Evolutionary conservation across 202 grass and related monocot species (phyloP), one percentile per base, ranked within the genome.

Genomic region (Sporobolus alterniflorus): DNA sequence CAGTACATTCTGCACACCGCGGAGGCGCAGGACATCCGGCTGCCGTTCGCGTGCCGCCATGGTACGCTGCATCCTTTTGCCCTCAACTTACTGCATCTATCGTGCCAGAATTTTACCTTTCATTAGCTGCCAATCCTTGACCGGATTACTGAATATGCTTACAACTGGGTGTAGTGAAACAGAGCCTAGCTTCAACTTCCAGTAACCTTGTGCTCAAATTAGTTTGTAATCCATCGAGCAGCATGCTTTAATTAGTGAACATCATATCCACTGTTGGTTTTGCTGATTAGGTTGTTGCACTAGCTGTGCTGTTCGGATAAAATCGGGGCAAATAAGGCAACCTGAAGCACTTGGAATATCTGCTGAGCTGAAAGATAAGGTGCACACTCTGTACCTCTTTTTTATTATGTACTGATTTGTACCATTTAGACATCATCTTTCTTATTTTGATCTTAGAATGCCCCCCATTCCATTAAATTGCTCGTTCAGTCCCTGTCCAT

Each of bases 271-370:
- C 31, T 62, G 12, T 49, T 41, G 7, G 68, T 78, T 40, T 73
- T 25, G 14, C 14, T 86, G 12, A 78, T 60, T 64, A 98, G 91
- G 96, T 90, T 98, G 96, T 62, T 98, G 96, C 32, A 98, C 96
- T 12, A 98, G 92, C 86, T 98, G 96, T 8, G 96, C 92, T 15
- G 93, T 98, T 67, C 83, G 91, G 76, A 89, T 98, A 75, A 98
- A 93, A 90, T 93, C 90, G 32, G 93, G 96, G 13, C 82, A 91
- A 74, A 98, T 98, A 67, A 93, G 80, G 61, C 96, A 98, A 77
- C 96, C 96, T 57, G 91, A 95, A 89, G 96, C 92, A 59, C 93
- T 98, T 73, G 96, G 96, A 66, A 98, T 98, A 95, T 98, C 91
- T 72, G 79, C 92, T 61, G 91, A 98, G 78, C 81, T 95, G 60